Evolutionary conservation across 768 basidiomycete species (phyloP).

Genomic region (Psilocybe sp.): DNA sequence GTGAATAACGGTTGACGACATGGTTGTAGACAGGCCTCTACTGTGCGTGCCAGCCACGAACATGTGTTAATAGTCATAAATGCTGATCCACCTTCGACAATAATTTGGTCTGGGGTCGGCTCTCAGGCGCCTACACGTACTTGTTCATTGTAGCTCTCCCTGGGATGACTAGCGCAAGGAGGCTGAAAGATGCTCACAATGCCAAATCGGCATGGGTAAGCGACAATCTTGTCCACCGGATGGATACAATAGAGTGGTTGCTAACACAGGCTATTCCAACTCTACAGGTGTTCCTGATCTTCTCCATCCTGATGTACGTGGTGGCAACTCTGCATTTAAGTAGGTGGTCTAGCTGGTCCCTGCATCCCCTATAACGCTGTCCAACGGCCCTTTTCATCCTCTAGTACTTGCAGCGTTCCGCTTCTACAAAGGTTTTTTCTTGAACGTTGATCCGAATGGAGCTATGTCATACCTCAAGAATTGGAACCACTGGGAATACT

Average conservation of each 20-base stretch:
- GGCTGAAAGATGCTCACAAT: neutral
- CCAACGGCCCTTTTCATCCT: neutral
- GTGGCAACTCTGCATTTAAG: no score
- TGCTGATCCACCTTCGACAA: neutral
- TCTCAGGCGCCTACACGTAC: constrained; percentile 11
- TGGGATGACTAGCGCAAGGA: constrained; percentile 6
- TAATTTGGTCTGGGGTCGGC: neutral
- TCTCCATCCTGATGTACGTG: no score
- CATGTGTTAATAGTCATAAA: no score
- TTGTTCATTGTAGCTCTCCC: constrained; percentile 10
- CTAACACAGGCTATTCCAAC: constrained; percentile 4
- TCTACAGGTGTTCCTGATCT: no score
- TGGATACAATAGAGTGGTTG: neutral
- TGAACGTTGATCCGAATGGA: constrained; percentile 4
- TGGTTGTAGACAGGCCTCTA: no score
- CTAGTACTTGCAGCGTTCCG: constrained; percentile 17
- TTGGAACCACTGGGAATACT: constrained; percentile 18
- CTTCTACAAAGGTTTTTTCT: constrained; percentile 15
- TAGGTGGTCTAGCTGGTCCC: neutral
- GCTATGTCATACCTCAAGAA: constrained; percentile 12
- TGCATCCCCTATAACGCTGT: neutral
- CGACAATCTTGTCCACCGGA: neutral
- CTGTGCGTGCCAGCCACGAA: no score
- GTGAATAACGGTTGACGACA: no score
- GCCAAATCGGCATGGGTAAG: no score